Evolutionary conservation across 805 yeast genomes (phyloP).

Genomic region (Hagleromyces aurorensis): DNA sequence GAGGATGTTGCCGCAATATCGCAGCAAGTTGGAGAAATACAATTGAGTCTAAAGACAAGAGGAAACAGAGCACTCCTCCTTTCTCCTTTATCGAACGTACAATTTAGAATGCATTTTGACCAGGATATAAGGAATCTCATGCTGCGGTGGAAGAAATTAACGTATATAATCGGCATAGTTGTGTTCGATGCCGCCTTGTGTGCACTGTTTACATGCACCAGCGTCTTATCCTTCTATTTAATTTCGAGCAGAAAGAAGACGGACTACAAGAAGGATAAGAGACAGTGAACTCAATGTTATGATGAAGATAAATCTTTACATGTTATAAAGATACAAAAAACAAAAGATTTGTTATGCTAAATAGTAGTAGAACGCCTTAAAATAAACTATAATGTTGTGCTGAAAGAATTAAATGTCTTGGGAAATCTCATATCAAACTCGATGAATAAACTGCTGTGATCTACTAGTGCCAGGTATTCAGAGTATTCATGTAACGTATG

Average conservation of each 20-base stretch:
- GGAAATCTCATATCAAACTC: conserved; percentile 19
- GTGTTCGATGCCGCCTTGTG: conserved; percentile 14
- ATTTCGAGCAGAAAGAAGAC: conserved; percentile 4
- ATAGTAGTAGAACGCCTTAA: too few relatives aligned
- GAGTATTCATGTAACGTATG: conserved; percentile 22
- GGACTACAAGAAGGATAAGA: conserved; percentile 1
- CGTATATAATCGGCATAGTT: conserved; percentile 20
- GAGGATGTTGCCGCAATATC: conserved; percentile 12
- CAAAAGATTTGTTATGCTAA: too few relatives aligned
- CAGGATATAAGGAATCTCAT: conserved; percentile 27
- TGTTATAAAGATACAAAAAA: too few relatives aligned
- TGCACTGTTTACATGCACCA: conserved; percentile 14
- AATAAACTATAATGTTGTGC: too few relatives aligned
- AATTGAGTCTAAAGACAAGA: conserved; percentile 1
- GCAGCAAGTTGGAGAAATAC: conserved; percentile 2
- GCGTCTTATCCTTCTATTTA: conserved; percentile 12
- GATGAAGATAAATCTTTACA: too few relatives aligned
- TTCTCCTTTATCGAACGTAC: conserved; percentile 16
- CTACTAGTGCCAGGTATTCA: conserved; percentile 17
- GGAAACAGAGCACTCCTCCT: conserved; percentile 11
- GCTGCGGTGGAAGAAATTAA: conserved; percentile 19
- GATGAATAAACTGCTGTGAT: conserved; percentile 14
- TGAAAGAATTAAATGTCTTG: too few relatives aligned
- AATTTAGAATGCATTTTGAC: conserved; percentile 20
- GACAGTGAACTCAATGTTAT: too few relatives aligned